Percentiles rank a stretch among this genome's conserved stretches.
These are phyloP conservation scores for Musa schizocarpa DNA, from an alignment of 176 grass and related monocot species.

Conservation along the genomic window DNA sequence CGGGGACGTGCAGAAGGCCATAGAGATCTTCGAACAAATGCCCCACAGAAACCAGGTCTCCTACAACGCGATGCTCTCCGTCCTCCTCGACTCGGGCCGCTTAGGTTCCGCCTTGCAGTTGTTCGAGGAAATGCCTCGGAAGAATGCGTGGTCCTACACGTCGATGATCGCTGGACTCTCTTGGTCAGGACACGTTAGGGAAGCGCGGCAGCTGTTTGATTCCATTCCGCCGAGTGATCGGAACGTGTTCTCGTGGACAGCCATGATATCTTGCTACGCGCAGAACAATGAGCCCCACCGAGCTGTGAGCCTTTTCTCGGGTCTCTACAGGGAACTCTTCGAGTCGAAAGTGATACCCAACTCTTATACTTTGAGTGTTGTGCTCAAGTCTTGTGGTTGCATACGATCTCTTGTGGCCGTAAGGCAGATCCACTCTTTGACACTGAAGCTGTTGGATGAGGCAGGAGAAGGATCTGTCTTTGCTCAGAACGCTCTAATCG, in stretches of 20 bases:
- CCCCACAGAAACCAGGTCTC: conserved; percentile 44
- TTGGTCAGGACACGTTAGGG: conserved; percentile 1
- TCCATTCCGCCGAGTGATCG: conserved; percentile 22
- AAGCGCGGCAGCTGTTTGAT: conserved; percentile 33
- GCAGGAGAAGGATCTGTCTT: conserved; percentile 15
- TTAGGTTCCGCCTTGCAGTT: conserved; percentile 25
- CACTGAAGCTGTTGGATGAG: conserved; percentile 36
- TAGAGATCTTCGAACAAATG: conserved; percentile 51
- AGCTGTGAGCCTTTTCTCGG: conserved; percentile 30
- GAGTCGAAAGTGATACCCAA: conserved; percentile 25
- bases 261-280: conserved; percentile 43
- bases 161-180: conserved; percentile 43
- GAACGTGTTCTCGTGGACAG: conserved; percentile 48
- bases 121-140: conserved; percentile 37
- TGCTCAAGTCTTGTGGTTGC: conserved; percentile 36
- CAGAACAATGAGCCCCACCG: conserved; percentile 27
- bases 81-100: conserved; percentile 27
- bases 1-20: conserved; percentile 24
- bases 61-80: conserved; percentile 39
- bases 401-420: conserved; percentile 22
- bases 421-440: conserved; percentile 27
- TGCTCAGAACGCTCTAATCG: conserved; percentile 45
- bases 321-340: conserved; percentile 34
- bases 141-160: conserved; percentile 45
- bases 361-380: conserved; percentile 30